phyloP scores from a whole-genome alignment of 1,284 basidiomycete genomes.

The Trichosporon asahii region DNA sequence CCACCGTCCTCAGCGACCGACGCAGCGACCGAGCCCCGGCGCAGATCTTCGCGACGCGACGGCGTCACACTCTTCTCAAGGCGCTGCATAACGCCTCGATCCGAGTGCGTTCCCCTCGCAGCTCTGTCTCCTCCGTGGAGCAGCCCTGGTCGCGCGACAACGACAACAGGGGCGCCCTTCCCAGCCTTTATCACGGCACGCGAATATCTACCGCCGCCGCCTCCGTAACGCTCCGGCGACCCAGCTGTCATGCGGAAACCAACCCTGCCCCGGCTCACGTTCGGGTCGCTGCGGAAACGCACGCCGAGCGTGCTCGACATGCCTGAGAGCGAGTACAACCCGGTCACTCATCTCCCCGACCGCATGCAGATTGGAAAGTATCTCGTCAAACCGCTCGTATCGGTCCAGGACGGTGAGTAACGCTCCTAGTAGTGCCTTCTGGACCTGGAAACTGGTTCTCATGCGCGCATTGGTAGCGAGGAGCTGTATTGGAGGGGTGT shows the following conservation, averaged over 20 bases:
- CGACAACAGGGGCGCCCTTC: too few species aligned
- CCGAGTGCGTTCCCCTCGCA: too few species aligned
- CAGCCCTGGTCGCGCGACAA: too few species aligned
- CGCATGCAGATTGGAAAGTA: conserved; percentile 24
- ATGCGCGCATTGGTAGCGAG: too few species aligned
- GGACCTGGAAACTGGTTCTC: neutral
- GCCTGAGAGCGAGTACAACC: conserved; percentile 25
- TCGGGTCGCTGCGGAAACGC: neutral
- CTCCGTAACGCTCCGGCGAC: neutral
- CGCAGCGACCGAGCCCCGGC: too few species aligned
- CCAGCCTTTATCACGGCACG: neutral
- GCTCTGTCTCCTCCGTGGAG: too few species aligned
- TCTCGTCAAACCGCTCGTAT: conserved; percentile 17
- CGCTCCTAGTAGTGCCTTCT: neutral
- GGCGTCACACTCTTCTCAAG: too few species aligned
- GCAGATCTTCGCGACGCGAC: too few species aligned
- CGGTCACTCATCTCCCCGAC: conserved; percentile 22
- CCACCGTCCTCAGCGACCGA: too few species aligned
- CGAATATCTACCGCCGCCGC: neutral
- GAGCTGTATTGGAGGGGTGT: too few species aligned
- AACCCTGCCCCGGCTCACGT: neutral
- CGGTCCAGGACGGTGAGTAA: conserved; percentile 17
- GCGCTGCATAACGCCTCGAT: too few species aligned
- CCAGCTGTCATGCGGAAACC: neutral
- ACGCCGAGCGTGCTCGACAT: conserved; percentile 27